Evolutionary conservation across 495 filamentous ascomycete species (phyloP).

Genomic region (Annulohypoxylon moriforme): DNA sequence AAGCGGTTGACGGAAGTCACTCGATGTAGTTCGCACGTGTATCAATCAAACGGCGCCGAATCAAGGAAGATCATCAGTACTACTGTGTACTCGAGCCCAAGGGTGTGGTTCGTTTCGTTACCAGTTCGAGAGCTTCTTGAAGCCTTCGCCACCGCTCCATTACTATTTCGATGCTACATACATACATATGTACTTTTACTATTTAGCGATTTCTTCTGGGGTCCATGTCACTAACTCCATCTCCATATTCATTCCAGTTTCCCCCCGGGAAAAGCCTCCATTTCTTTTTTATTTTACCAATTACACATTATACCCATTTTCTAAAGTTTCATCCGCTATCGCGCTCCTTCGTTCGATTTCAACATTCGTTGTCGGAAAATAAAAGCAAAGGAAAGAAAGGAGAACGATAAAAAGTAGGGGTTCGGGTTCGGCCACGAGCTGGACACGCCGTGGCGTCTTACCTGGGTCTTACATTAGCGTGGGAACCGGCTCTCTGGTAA

Average conservation of each 20-base stretch:
- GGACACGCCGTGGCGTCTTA: conserved; percentile 36
- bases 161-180: conserved; percentile 17
- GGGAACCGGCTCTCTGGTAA: conserved; percentile 39
- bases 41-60: conserved; percentile 17
- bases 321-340: not conserved
- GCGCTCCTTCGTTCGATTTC: not conserved
- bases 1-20: conserved; percentile 15
- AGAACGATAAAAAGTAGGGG: not conserved
- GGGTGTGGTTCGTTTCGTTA: conserved; percentile 40
- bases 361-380: not conserved
- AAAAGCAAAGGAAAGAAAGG: conserved; percentile 13
- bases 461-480: conserved; percentile 42
- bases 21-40: conserved; percentile 31
- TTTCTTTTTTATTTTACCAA: not conserved
- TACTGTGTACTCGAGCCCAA: conserved; percentile 16
- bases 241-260: not conserved
- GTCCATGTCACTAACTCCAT: not conserved
- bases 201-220: not conserved
- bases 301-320: not conserved
- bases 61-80: conserved; percentile 12
- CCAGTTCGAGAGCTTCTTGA: conserved; percentile 29
- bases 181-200: conserved; percentile 4
- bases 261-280: not conserved
- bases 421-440: conserved; percentile 39
- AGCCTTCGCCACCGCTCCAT: conserved; percentile 33